These are phyloP conservation scores for Pichia exigua DNA, from an alignment of 805 yeast species.

Conservation along the genomic window DNA sequence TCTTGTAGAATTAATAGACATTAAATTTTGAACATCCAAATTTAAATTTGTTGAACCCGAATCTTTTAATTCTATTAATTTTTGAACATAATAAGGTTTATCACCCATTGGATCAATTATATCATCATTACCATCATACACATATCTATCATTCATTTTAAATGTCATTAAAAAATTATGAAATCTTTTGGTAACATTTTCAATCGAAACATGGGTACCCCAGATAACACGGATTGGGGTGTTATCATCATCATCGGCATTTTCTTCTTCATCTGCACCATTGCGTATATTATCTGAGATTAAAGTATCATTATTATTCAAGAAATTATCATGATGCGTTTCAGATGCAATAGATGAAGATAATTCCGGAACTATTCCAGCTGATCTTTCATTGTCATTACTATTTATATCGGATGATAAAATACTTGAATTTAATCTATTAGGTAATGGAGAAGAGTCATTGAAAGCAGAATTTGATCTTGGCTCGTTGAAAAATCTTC, in stretches of 20 bases:
- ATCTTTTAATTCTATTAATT: slow-evolving; percentile 65
- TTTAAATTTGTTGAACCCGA: slow-evolving; percentile 78
- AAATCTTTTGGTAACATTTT: slow-evolving; percentile 74
- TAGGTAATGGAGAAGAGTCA: slow-evolving; percentile 12
- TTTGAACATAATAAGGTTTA: slow-evolving; percentile 63
- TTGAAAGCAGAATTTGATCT: not conserved
- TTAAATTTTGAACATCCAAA: slow-evolving; percentile 72
- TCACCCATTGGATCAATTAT: slow-evolving; percentile 50
- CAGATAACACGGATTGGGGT: slow-evolving; percentile 90
- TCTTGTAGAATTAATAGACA: slow-evolving; percentile 66
- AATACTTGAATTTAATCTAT: slow-evolving; percentile 1
- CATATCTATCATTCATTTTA: slow-evolving; percentile 64
- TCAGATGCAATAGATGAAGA: slow-evolving; percentile 19
- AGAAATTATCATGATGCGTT: not conserved
- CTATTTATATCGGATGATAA: slow-evolving; percentile 12
- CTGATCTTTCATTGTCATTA: not conserved
- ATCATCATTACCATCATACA: slow-evolving; percentile 33
- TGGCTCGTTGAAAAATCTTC: slow-evolving; percentile 50
- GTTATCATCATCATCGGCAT: slow-evolving; percentile 21
- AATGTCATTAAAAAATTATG: slow-evolving; percentile 79
- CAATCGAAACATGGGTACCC: slow-evolving; percentile 96
- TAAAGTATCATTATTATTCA: not conserved
- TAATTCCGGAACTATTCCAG: slow-evolving; percentile 9
- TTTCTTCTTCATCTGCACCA: not conserved
- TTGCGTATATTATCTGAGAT: not conserved